Evolutionary conservation across 805 yeast species (phyloP).

Genomic region (Monosporozyma servazzii): DNA sequence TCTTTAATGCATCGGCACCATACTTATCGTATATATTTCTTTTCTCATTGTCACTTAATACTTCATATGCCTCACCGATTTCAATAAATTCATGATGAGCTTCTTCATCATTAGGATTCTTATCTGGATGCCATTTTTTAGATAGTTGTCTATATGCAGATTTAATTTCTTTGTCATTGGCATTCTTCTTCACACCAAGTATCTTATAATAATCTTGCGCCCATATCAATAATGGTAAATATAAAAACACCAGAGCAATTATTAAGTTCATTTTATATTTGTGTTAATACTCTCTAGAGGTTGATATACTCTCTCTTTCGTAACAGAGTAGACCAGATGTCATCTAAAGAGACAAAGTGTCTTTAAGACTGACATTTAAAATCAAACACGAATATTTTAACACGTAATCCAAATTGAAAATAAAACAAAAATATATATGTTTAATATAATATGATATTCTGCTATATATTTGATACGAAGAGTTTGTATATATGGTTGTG

Average conservation of each 20-base stretch:
- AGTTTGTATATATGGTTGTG: background rate
- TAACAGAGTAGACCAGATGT: too few relatives aligned
- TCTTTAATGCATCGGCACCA: constrained; percentile 68
- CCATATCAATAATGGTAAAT: constrained; percentile 9
- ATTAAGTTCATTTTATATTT: background rate
- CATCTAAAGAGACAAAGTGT: too few relatives aligned
- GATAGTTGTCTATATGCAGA: constrained; percentile 75
- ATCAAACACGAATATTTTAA: background rate
- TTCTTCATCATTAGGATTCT: constrained; percentile 71
- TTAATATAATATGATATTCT: background rate
- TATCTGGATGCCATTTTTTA: constrained; percentile 90
- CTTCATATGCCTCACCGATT: constrained; percentile 89
- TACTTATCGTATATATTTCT: constrained; percentile 58
- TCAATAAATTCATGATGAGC: constrained; percentile 85
- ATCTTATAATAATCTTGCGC: constrained; percentile 48
- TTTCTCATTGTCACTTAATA: constrained; percentile 63
- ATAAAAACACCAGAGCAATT: background rate
- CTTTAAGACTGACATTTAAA: too few relatives aligned
- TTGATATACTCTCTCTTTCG: too few relatives aligned
- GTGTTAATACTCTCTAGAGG: too few relatives aligned
- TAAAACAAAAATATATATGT: background rate
- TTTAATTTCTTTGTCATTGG: constrained; percentile 74
- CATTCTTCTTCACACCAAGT: constrained; percentile 59
- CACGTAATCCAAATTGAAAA: background rate
- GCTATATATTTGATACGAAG: background rate